Conservation (phyloP, 306 rosid species). For the Mimosa bimucronata region DNA sequence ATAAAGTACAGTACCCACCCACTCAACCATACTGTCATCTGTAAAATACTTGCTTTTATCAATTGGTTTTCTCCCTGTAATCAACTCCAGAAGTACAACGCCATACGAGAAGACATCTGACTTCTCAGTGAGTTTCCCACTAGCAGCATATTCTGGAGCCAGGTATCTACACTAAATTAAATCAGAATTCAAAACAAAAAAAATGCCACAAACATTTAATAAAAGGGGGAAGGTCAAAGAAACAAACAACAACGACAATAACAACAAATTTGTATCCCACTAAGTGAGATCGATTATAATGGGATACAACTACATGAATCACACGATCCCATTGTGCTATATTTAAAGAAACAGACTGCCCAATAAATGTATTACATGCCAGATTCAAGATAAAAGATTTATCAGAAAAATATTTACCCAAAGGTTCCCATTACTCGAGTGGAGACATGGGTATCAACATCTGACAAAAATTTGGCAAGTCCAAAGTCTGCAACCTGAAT, state of each 20-base stretch:
- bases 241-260: neutral
- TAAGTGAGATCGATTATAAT: too few relatives aligned
- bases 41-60: conserved; percentile 47
- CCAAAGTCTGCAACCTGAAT: conserved; percentile 75
- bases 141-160: conserved; percentile 76
- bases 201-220: conserved; percentile 8
- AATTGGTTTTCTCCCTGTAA: conserved; percentile 61
- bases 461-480: conserved; percentile 58
- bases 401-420: conserved; percentile 48
- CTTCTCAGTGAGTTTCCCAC: conserved; percentile 71
- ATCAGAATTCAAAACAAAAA: conserved; percentile 29
- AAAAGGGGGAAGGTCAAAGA: neutral
- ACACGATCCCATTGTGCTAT: too few relatives aligned
- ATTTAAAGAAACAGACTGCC: neutral
- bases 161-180: conserved; percentile 53
- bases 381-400: conserved; percentile 20
- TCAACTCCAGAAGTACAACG: conserved; percentile 74
- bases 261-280: too few relatives aligned
- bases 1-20: conserved; percentile 50
- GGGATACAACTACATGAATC: too few relatives aligned
- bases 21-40: conserved; percentile 72
- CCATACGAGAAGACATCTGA: conserved; percentile 74
- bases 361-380: neutral
- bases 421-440: conserved; percentile 79
- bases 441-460: conserved; percentile 66